Evolutionary conservation across 2,329 filamentous ascomycete genomes (phyloP), one percentile per base, ranked within the genome.

Genomic region (Ascomycota sp.): DNA sequence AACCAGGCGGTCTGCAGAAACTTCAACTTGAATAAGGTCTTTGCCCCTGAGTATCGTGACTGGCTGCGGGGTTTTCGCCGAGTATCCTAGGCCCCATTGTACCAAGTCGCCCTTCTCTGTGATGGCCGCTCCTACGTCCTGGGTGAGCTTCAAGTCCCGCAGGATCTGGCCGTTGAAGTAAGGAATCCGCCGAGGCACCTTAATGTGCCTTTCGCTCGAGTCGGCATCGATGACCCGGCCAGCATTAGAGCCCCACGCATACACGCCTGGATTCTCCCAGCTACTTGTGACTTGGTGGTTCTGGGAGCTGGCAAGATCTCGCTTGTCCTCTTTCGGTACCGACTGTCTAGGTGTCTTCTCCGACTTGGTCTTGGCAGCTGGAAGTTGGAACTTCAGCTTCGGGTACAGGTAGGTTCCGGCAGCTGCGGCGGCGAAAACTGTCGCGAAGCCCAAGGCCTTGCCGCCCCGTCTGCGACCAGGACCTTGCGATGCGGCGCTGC

Each of bases 241-340:
- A 11, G 61, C 59, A 43, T 98, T 98, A 12, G 77, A 82, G 1
- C 89, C 89, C 86, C 89, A 98, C 5, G 77, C 72, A 52, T 92
- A 95, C 0, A 95, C 77, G 2, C 85, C 89, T 0, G 89, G 86
- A 35, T 79, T 74, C 51, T 71, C 69, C 63, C 66, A 72, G 51
- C 80, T 91, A 45, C 69, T 71, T 55, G 79, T 82, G 34, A 93
- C 78, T 55, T 94, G 86, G 5, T 81, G 56, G 53, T 92, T 82
- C 48, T 92, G 81, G 8, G 78, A 80, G 45, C 78, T 86, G 40
- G 92, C 70, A 33, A 78, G 53, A 32, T 83, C 77, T 33, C 78
- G 57, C 37, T 75, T 74, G 38, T 82, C 75, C 48, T 85, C 79
- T 38, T 70, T 70, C 6, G 70, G 73, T 1, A 55, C 49, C 17